These are phyloP conservation scores for Carex scoparia DNA, from an alignment of 176 grass and related monocot species.

Conservation along the genomic window DNA sequence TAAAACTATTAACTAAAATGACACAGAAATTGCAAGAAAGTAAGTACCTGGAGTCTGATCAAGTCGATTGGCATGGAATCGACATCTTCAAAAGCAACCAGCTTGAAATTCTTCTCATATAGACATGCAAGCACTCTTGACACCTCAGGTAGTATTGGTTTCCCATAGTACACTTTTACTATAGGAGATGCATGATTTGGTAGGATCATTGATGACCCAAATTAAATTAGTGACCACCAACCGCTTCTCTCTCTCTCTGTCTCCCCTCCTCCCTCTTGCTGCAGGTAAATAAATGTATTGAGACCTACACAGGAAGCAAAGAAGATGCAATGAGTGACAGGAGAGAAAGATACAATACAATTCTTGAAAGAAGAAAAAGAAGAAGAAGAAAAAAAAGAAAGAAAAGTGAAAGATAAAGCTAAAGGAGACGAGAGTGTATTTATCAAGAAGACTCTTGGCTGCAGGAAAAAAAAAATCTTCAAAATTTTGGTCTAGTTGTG, in stretches of 20 bases:
- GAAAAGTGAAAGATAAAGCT: slow-evolving; percentile 18
- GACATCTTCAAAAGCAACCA: slow-evolving; percentile 17
- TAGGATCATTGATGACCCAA: slow-evolving; percentile 41
- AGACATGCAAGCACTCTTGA: slow-evolving; percentile 86
- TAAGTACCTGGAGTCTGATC: slow-evolving; percentile 71
- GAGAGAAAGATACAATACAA: slow-evolving; percentile 23
- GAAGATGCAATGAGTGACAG: slow-evolving; percentile 60
- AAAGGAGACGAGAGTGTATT: slow-evolving; percentile 13
- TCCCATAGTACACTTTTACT: slow-evolving; percentile 72
- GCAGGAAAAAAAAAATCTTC: background rate
- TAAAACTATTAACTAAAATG: background rate
- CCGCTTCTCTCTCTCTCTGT: background rate
- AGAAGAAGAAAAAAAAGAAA: too few species aligned
- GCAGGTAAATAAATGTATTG: slow-evolving; percentile 33
- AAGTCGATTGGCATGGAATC: slow-evolving; percentile 36
- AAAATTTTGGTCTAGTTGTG: slow-evolving; percentile 1
- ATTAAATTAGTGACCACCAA: background rate
- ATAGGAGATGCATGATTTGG: slow-evolving; percentile 28
- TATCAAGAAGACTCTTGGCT: background rate
- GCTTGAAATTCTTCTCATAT: slow-evolving; percentile 67
- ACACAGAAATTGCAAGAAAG: background rate
- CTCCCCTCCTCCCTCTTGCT: background rate
- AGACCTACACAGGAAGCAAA: slow-evolving; percentile 64
- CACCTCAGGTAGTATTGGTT: slow-evolving; percentile 66
- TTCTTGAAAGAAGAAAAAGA: slow-evolving; percentile 26